These are phyloP conservation scores for Betula pendula DNA, from an alignment of 306 rosid species.

Conservation along the genomic window DNA sequence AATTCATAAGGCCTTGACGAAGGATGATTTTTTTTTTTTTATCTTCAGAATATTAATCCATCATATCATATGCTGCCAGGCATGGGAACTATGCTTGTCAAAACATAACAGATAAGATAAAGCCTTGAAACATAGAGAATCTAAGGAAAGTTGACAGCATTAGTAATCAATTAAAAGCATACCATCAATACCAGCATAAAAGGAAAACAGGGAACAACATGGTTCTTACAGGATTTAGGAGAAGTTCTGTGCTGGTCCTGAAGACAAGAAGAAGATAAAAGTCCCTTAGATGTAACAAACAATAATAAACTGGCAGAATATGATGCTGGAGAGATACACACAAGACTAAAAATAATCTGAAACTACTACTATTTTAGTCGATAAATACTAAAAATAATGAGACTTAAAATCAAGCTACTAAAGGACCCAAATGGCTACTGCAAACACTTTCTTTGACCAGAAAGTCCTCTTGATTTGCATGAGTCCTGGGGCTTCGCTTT, in stretches of 20 bases:
- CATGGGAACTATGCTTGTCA: not conserved
- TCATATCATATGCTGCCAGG: not conserved
- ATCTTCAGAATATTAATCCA: too few relatives aligned
- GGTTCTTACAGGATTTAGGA: constrained; percentile 82
- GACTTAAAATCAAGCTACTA: not conserved
- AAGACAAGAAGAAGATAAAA: constrained; percentile 32
- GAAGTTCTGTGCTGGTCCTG: constrained; percentile 93
- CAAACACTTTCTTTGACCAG: not conserved
- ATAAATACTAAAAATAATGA: not conserved
- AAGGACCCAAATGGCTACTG: not conserved
- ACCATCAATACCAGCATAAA: not conserved
- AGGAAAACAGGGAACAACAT: constrained; percentile 1
- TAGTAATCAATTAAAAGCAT: not conserved
- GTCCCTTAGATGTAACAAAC: not conserved
- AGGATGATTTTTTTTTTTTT: too few relatives aligned
- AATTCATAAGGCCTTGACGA: too few relatives aligned
- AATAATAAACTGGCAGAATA: constrained; percentile 9
- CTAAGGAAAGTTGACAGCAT: too few relatives aligned
- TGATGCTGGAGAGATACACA: not conserved
- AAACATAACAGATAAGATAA: too few relatives aligned
- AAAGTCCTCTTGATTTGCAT: not conserved
- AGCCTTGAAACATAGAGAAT: too few relatives aligned
- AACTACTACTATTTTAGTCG: not conserved
- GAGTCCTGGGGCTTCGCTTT: not conserved
- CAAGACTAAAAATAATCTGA: not conserved